Evolutionary conservation across 169 alveolate genomes (phyloP).

Genomic region (Condylostoma magnum): DNA sequence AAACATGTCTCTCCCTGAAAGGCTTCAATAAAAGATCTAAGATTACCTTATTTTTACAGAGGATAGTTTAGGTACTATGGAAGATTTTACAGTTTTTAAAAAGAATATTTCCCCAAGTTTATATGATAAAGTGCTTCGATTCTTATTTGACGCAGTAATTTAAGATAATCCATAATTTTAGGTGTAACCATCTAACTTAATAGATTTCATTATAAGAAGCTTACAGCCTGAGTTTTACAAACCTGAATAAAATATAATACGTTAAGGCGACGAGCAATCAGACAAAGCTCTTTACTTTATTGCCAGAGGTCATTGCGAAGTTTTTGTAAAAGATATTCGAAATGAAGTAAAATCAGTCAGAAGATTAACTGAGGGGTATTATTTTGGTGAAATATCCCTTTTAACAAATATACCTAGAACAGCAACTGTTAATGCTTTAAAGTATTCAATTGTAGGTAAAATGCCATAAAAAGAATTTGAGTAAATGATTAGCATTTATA

Average conservation of each 20-base stretch:
- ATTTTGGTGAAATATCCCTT: constrained; percentile 2
- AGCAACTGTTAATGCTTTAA: not conserved
- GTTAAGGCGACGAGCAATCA: not conserved
- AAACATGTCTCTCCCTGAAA: constrained; percentile 25
- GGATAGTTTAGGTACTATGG: not conserved
- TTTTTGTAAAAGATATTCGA: not conserved
- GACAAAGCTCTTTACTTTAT: not conserved
- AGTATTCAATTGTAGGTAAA: not conserved
- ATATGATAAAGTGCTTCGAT: not conserved
- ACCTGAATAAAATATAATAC: not conserved
- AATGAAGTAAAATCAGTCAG: not conserved
- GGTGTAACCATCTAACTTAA: not conserved
- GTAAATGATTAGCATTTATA: not conserved
- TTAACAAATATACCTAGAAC: not conserved
- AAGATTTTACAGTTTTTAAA: constrained; percentile 20
- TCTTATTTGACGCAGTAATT: not conserved
- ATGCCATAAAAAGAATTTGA: not conserved
- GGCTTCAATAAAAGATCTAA: not conserved
- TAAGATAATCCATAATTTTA: not conserved
- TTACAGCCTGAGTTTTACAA: not conserved
- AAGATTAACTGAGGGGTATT: not conserved
- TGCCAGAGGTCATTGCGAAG: constrained; percentile 25
- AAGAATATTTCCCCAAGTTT: constrained; percentile 25
- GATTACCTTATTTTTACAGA: constrained; percentile 20
- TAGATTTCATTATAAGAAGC: not conserved